phyloP scores from a whole-genome alignment of 345 rosid species.

The Limnanthes douglasii region DNA sequence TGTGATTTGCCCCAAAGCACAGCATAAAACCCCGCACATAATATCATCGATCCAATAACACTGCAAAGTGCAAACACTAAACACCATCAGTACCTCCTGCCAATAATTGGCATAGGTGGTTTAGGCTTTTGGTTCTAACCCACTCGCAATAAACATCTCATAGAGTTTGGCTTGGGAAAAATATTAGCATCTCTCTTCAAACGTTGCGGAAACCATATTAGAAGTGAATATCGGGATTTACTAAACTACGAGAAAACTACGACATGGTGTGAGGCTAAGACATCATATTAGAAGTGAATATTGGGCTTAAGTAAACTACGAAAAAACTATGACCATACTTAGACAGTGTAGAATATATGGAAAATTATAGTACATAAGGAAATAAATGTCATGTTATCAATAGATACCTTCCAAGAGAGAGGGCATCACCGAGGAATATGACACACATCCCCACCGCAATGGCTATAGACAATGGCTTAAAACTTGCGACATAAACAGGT shows the following conservation, averaged over 20 bases:
- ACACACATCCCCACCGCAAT: conserved; percentile 19
- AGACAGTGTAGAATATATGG: too few species aligned
- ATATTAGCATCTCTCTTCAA: too few species aligned
- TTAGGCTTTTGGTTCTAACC: too few species aligned
- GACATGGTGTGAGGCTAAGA: not conserved
- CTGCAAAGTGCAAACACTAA: too few species aligned
- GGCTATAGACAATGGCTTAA: conserved; percentile 24
- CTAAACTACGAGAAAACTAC: too few species aligned
- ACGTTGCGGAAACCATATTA: not conserved
- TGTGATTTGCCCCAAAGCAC: not conserved
- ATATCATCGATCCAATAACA: not conserved
- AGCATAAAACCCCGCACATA: not conserved
- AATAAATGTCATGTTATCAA: not conserved
- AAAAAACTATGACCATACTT: too few species aligned
- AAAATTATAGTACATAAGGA: not conserved
- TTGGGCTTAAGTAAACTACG: too few species aligned
- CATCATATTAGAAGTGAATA: not conserved
- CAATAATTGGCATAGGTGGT: too few species aligned
- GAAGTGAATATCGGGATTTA: too few species aligned
- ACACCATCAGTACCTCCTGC: too few species aligned
- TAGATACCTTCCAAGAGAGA: conserved; percentile 16
- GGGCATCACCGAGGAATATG: conserved; percentile 22
- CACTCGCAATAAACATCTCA: too few species aligned
- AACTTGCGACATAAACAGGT: conserved; percentile 25
- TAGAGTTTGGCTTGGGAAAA: too few species aligned